Percentiles rank a stretch among this genome's conserved stretches.
Evolutionary conservation across 306 rosid species (phyloP).

Genomic region (Astragalus membranaceus): DNA sequence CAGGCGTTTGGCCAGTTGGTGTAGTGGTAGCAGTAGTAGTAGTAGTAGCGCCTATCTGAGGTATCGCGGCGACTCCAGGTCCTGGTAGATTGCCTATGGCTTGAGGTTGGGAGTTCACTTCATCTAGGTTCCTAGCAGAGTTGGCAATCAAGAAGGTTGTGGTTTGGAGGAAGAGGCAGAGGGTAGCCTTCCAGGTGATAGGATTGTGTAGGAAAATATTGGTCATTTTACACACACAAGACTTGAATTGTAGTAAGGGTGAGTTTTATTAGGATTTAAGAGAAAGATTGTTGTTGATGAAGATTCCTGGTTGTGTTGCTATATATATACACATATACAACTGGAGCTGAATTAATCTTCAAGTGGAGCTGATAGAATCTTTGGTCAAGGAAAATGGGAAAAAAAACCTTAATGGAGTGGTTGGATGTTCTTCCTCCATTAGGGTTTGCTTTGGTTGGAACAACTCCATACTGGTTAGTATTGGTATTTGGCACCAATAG

Average conservation of each 20-base stretch:
- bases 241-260: neutral
- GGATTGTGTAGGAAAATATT: constrained; percentile 1
- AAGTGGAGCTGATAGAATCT: constrained; percentile 47
- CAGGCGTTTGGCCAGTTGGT: constrained; percentile 35
- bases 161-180: constrained; percentile 25
- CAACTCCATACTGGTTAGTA: constrained; percentile 19
- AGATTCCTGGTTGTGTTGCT: neutral
- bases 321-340: neutral
- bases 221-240: constrained; percentile 20
- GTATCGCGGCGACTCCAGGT: constrained; percentile 14
- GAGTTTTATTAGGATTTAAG: neutral
- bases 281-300: neutral
- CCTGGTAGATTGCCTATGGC: constrained; percentile 22
- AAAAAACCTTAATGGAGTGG: constrained; percentile 45
- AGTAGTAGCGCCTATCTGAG: constrained; percentile 15
- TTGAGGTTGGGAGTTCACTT: constrained; percentile 29
- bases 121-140: constrained; percentile 41
- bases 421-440: constrained; percentile 19
- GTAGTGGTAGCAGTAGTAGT: constrained; percentile 14
- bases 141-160: constrained; percentile 15
- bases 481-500: constrained; percentile 2
- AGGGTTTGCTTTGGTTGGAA: constrained; percentile 42
- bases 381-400: neutral
- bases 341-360: neutral
- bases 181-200: neutral